A percentile compares a stretch with the other conserved stretches of the same genome.
Conservation (phyloP, 129 eudicot genomes). For the Smallanthus sonchifolius region DNA sequence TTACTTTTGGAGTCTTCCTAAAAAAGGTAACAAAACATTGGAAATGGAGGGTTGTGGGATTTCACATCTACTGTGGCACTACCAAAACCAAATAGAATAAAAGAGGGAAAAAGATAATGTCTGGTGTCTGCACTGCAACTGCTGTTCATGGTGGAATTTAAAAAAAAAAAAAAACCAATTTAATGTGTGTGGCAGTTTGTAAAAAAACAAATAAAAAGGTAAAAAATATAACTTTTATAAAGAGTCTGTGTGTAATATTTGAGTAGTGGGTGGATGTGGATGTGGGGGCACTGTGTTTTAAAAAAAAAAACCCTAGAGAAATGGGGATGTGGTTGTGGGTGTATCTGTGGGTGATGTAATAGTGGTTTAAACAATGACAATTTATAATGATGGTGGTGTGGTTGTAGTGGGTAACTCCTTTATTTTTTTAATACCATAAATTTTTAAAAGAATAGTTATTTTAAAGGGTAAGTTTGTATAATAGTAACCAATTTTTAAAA, state of each 20-base stretch:
- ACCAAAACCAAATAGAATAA: slow-evolving; percentile 32
- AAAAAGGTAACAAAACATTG: slow-evolving; percentile 10
- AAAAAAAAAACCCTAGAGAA: slow-evolving; percentile 35
- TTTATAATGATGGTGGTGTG: slow-evolving; percentile 35
- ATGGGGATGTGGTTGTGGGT: slow-evolving; percentile 30
- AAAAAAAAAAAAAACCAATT: background rate
- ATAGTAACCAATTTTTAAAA: too few species aligned
- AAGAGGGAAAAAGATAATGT: slow-evolving; percentile 19
- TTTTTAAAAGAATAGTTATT: background rate
- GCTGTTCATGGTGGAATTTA: slow-evolving; percentile 14
- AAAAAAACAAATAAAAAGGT: slow-evolving; percentile 6
- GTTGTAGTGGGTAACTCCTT: slow-evolving; percentile 32
- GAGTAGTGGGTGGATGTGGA: slow-evolving; percentile 30
- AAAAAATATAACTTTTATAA: slow-evolving; percentile 30
- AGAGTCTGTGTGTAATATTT: slow-evolving; percentile 27
- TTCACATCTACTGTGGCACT: slow-evolving; percentile 36
- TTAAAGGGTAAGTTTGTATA: too few species aligned
- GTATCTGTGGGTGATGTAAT: slow-evolving; percentile 32
- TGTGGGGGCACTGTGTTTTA: slow-evolving; percentile 23
- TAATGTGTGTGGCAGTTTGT: slow-evolving; percentile 16
- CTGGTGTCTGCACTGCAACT: slow-evolving; percentile 28
- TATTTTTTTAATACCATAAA: background rate
- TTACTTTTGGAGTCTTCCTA: background rate
- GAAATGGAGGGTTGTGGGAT: slow-evolving; percentile 13
- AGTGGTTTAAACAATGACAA: slow-evolving; percentile 22